Percentiles rank a stretch among this genome's conserved stretches.
These are phyloP conservation scores for Coemansia sp. DNA, from an alignment of 192 early-diverging fungal species.

Conservation along the genomic window DNA sequence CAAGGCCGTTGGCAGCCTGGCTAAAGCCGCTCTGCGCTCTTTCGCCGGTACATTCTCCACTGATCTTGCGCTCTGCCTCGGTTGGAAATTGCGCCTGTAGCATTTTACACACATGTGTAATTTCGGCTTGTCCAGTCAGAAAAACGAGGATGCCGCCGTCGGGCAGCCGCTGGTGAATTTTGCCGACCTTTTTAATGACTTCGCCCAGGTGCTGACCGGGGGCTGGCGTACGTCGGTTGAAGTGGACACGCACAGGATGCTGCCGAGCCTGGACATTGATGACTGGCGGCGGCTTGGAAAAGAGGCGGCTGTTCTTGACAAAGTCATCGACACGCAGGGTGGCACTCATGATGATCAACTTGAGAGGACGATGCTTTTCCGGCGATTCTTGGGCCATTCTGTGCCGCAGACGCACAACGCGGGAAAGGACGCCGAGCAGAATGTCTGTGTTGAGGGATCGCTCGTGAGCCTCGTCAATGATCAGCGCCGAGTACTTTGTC, in stretches of 20 bases:
- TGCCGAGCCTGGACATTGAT: slow-evolving; percentile 91
- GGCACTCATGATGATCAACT: slow-evolving; percentile 98
- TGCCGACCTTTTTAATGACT: slow-evolving; percentile 86
- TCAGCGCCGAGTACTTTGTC: slow-evolving; percentile 91
- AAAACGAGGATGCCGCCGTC: slow-evolving; percentile 94
- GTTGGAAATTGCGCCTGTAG: slow-evolving; percentile 73
- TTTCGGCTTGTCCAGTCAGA: slow-evolving; percentile 93
- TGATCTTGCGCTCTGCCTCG: slow-evolving; percentile 25
- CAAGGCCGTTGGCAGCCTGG: slow-evolving; percentile 49
- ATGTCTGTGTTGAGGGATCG: slow-evolving; percentile 97
- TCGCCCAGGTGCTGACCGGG: slow-evolving; percentile 82
- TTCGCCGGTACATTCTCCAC: slow-evolving; percentile 11
- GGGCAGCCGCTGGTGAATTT: slow-evolving; percentile 93
- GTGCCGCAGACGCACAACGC: slow-evolving; percentile 81
- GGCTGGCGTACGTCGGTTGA: slow-evolving; percentile 85
- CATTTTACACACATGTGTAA: slow-evolving; percentile 72
- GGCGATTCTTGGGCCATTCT: slow-evolving; percentile 42
- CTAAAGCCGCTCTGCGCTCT: background rate
- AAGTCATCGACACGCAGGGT: slow-evolving; percentile 98
- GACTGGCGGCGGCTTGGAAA: slow-evolving; percentile 76
- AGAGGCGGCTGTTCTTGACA: slow-evolving; percentile 78
- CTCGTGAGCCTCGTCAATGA: slow-evolving; percentile 99
- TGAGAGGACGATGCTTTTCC: slow-evolving; percentile 66
- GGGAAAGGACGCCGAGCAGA: slow-evolving; percentile 92
- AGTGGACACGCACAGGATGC: slow-evolving; percentile 86